Evolutionary conservation across 345 rosid species (phyloP), one percentile per base, ranked within the genome.

Genomic region (Stellera chamaejasme): DNA sequence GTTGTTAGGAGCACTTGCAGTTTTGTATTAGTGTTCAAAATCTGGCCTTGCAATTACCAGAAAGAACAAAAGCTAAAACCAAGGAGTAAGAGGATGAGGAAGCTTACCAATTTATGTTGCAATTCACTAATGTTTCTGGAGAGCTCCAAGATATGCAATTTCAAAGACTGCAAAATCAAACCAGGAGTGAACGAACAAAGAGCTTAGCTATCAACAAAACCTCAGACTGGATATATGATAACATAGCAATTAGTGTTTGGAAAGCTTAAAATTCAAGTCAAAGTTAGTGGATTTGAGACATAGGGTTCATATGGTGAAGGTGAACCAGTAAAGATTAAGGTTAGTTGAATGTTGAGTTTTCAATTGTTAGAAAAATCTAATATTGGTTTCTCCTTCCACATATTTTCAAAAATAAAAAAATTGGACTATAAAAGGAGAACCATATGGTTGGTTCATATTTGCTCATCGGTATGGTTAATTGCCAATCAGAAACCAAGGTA

Each of bases 131-230:
- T 71, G 71, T 78, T 84, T 63, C 58, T 75, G 48, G 81, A 66
- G 62, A 88, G 95, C 84, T 78, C 75, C 80, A 88, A 65, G 56
- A 92, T 84, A 75, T 92, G 89, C 61, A 86, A 87, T 72, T 92
- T 88, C 82, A 92, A 54, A 64, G 95, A 86, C 98, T 92, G 85
- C 82, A 75, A 36, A 58, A 56, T 46, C 13, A 53, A 52, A 64
- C 10, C n/a, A 36, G 50, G 52, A 28, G 39, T 3, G 39, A 32
- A 5, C 9, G 65, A 65, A 42, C 28, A 53, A 52, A 57, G 44
- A 52, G 56, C 48, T 48, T 45, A 47, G 23, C 47, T 47, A 27
- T 2, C 15, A 46, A 46, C 5, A 10, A 10, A 13, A 46, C 23
- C 10, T 36, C 51, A 26, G 19, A 60, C 43, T 16, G 43, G 19